Base-by-base conservation (phyloP, 768 basidiomycete genomes). In the Boletus subcaerulescens region DNA sequence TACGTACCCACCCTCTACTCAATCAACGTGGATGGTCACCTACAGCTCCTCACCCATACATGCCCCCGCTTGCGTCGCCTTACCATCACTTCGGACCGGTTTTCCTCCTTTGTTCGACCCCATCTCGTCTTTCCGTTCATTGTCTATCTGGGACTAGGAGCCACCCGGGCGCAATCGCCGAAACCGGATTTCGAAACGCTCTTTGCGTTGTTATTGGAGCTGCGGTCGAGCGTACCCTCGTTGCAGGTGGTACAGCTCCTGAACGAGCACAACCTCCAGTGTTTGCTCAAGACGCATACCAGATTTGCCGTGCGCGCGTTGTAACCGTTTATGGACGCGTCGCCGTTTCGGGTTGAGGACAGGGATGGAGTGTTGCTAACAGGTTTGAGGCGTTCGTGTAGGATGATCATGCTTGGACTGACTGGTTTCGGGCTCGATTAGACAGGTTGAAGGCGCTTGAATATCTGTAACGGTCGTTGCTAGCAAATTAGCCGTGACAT, bases 321-420 rank as follows among this genome's bases (percentile, higher is more conserved):
- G 14, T 24, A n/a, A 22, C 56, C 52, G 5, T 56, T 57, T 38
- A 32, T 52, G 26, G 54, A 22, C 1, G 51, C 20, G 3, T 1
- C 42, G 8, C 9, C 48, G 2, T 56, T 68, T 29, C 66, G 64
- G 14, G 3, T 69, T 11, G 66, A 71, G 49, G 69, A 70, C 45
- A 14, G 44, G 18, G 53, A 62, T 0, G 60, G 69, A 0, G 22
- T 55, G 43, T 52, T 61, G 18, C 35, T 70, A 20, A 57, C 48
- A 66, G 67, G 67, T 70, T 36, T 10, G 61, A 12, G 18, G 1
- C 15, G 7, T 1, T 10, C 13, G 13, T 35, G 8, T 40, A 35
- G 12, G 13, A 14, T 48, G 17, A 8, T 15, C 17, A 5, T 46
- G 12, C 18, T 35, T 38, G 20, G 18, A 44, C 31, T 61, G 32